These are phyloP conservation scores for Termitomyces sp. DNA, from an alignment of 768 basidiomycete species.

Conservation along the genomic window DNA sequence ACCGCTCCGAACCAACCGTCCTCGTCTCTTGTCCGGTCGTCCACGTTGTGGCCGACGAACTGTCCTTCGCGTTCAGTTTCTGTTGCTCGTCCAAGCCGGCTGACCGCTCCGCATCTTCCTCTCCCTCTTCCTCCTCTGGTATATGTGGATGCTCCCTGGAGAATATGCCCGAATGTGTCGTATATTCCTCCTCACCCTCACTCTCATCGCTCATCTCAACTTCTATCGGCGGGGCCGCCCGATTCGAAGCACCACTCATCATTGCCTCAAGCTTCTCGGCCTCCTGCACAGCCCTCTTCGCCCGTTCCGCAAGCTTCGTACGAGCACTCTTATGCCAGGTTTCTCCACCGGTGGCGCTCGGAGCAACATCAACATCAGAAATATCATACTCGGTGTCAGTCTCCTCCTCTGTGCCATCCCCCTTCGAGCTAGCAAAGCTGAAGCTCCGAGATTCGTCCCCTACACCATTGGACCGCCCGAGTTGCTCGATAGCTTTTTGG, in stretches of 20 bases:
- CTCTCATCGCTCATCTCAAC: conserved; percentile 81
- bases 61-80: background rate
- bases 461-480: conserved; percentile 46
- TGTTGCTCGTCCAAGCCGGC: background rate
- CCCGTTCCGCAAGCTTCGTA: conserved; percentile 66
- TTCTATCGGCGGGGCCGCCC: conserved; percentile 58
- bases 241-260: conserved; percentile 27
- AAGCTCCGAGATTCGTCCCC: conserved; percentile 63
- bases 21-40: background rate
- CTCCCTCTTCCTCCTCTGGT: conserved; percentile 66
- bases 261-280: conserved; percentile 44
- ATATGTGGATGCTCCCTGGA: conserved; percentile 57
- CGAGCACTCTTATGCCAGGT: conserved; percentile 66
- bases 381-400: conserved; percentile 52
- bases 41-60: background rate
- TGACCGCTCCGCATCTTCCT: background rate
- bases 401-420: conserved; percentile 55
- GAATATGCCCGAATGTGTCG: conserved; percentile 31
- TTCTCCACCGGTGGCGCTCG: conserved; percentile 24
- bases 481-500: conserved; percentile 86
- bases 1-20: conserved; percentile 20
- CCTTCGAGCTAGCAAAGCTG: conserved; percentile 70
- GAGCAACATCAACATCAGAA: conserved; percentile 36
- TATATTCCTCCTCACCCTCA: conserved; percentile 53
- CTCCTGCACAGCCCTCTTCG: conserved; percentile 59